A percentile compares a stretch with the other conserved stretches of the same genome.
phyloP scores from a whole-genome alignment of 1,284 basidiomycete genomes.

The Ustilago esculenta region DNA sequence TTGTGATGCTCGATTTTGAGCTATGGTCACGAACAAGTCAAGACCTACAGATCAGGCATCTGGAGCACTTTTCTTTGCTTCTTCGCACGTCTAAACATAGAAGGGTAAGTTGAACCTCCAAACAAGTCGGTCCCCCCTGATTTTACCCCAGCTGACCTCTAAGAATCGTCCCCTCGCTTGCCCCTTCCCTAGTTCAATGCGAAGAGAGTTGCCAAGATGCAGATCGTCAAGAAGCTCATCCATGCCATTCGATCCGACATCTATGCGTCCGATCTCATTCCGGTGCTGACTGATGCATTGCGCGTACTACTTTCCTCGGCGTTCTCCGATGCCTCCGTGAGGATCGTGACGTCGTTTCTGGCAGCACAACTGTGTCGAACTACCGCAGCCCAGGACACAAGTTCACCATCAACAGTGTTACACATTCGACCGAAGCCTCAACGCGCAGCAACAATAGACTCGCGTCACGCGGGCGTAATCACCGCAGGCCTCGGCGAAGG shows the following conservation, averaged over 20 bases:
- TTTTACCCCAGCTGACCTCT: neutral
- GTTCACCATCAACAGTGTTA: neutral
- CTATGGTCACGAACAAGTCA: conserved; percentile 80
- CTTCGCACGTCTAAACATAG: conserved; percentile 75
- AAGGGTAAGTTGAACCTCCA: neutral
- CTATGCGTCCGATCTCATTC: conserved; percentile 4
- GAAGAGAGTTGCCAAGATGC: conserved; percentile 59
- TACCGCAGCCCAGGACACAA: conserved; percentile 57
- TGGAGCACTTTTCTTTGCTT: conserved; percentile 82
- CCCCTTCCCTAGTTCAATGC: conserved; percentile 39
- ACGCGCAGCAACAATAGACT: conserved; percentile 10
- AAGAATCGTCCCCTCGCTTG: neutral
- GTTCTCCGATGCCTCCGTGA: conserved; percentile 80
- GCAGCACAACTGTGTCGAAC: conserved; percentile 78
- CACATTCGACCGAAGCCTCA: conserved; percentile 5
- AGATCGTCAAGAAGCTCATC: conserved; percentile 79
- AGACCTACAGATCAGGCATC: conserved; percentile 79
- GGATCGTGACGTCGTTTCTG: conserved; percentile 84
- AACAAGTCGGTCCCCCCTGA: no score
- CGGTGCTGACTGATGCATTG: conserved; percentile 23
- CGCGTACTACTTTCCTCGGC: conserved; percentile 68
- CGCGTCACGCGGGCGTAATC: neutral
- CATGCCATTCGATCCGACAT: conserved; percentile 73
- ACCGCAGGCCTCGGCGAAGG: no score
- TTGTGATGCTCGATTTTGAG: conserved; percentile 86